A percentile compares a stretch with the other conserved stretches of the same genome.
Evolutionary conservation across 1,139 yeast species (phyloP).

Genomic region (Candida albicans): DNA sequence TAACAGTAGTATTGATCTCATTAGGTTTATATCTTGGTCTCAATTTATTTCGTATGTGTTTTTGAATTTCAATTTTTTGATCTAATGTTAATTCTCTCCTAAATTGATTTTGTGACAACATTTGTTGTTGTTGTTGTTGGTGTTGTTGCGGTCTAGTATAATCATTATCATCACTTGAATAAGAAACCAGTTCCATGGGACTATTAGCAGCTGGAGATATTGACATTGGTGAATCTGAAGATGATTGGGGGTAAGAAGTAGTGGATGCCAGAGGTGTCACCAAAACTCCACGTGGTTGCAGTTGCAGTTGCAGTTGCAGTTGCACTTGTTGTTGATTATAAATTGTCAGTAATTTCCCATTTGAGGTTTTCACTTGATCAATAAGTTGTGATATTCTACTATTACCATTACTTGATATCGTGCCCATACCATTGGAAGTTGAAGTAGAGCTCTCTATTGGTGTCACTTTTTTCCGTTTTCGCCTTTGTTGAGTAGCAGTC

Average conservation of each 20-base stretch:
- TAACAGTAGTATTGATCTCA: background rate
- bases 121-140: constrained; percentile 3
- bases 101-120: background rate
- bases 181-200: constrained; percentile 13
- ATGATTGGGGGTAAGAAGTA: background rate
- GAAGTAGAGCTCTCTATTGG: constrained; percentile 10
- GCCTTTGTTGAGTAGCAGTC: constrained; percentile 15
- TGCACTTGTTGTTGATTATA: constrained; percentile 5
- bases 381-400: constrained; percentile 27
- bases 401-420: constrained; percentile 8
- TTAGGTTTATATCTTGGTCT: constrained; percentile 42
- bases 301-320: constrained; percentile 5
- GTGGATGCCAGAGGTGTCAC: background rate
- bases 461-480: constrained; percentile 26
- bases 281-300: constrained; percentile 1
- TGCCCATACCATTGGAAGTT: background rate
- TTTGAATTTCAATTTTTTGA: constrained; percentile 53
- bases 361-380: constrained; percentile 23
- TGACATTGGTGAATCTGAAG: constrained; percentile 14
- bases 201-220: constrained; percentile 14
- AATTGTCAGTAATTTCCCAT: background rate
- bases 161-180: constrained; percentile 13
- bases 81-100: constrained; percentile 31
- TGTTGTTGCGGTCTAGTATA: constrained; percentile 5
- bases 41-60: constrained; percentile 49